Percentiles rank a stretch among this genome's conserved stretches.
Conservation (phyloP, 805 yeast species). For the Saccharomycopsis synnaedendra region DNA sequence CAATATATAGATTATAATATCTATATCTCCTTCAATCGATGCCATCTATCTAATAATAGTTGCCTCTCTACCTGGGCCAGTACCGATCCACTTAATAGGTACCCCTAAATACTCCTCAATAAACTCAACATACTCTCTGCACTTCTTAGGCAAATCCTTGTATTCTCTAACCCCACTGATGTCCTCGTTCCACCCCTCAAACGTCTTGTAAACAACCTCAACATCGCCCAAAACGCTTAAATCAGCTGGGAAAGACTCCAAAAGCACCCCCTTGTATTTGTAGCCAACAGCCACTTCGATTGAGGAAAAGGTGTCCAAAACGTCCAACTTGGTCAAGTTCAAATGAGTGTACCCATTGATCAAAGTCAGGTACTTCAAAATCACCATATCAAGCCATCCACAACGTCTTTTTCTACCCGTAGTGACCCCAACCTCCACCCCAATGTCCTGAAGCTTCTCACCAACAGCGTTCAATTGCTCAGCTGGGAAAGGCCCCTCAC, state of each 20-base stretch:
- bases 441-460: constrained; percentile 77
- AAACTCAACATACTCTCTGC: constrained; percentile 70
- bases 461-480: constrained; percentile 88
- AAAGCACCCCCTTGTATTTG: constrained; percentile 61
- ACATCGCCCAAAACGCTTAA: constrained; percentile 71
- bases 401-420: constrained; percentile 99
- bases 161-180: constrained; percentile 61
- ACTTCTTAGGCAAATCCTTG: constrained; percentile 78
- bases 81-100: constrained; percentile 95
- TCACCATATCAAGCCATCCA: constrained; percentile 97
- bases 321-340: constrained; percentile 93
- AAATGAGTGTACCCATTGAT: constrained; percentile 93
- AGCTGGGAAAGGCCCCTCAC: constrained; percentile 99
- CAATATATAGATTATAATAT: no score
- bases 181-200: constrained; percentile 91
- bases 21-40: not conserved
- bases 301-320: constrained; percentile 80
- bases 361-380: constrained; percentile 77
- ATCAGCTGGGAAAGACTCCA: constrained; percentile 88
- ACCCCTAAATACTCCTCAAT: constrained; percentile 79
- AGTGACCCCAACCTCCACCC: constrained; percentile 96
- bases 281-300: constrained; percentile 83
- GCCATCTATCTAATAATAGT: constrained; percentile 9
- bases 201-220: constrained; percentile 81
- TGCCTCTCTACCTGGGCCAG: constrained; percentile 87